Conservation (phyloP, 768 basidiomycete genomes). For the Coprinopsis sp. region DNA sequence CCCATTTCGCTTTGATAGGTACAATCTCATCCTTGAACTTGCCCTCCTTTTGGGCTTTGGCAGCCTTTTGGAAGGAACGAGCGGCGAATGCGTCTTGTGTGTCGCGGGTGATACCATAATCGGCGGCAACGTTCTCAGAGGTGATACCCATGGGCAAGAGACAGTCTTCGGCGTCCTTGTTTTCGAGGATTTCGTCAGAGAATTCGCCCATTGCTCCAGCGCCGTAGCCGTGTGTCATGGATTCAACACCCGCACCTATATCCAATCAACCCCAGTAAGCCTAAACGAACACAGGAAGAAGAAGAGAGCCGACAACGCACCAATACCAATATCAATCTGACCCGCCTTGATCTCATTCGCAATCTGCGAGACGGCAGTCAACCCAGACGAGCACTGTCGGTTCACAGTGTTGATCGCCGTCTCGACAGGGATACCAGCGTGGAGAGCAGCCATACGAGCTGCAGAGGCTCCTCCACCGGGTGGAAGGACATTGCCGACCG, state of each 20-base stretch:
- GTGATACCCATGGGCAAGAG: conserved; percentile 90
- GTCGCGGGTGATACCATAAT: conserved; percentile 69
- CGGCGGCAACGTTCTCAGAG: conserved; percentile 85
- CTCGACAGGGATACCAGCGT: conserved; percentile 79
- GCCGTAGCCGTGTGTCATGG: conserved; percentile 81
- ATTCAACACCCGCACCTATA: conserved; percentile 81
- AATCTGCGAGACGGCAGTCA: conserved; percentile 78
- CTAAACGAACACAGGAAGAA: conserved; percentile 5
- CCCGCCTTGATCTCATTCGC: conserved; percentile 74
- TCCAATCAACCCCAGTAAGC: neutral
- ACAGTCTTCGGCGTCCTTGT: conserved; percentile 74
- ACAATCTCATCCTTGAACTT: conserved; percentile 83
- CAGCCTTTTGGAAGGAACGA: conserved; percentile 79
- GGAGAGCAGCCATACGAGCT: conserved; percentile 83
- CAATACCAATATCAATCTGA: conserved; percentile 88
- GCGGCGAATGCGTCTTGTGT: conserved; percentile 86
- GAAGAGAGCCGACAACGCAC: conserved; percentile 34
- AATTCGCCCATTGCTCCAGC: conserved; percentile 49
- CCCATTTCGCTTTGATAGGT: conserved; percentile 65
- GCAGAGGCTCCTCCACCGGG: conserved; percentile 76
- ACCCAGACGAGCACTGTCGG: conserved; percentile 85
- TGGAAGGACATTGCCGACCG: conserved; percentile 86
- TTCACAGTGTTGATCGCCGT: conserved; percentile 79
- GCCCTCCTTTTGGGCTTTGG: conserved; percentile 73
- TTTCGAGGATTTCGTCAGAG: conserved; percentile 61